Conservation (phyloP, 495 filamentous ascomycete genomes). For the Bryoglossum gracile region DNA sequence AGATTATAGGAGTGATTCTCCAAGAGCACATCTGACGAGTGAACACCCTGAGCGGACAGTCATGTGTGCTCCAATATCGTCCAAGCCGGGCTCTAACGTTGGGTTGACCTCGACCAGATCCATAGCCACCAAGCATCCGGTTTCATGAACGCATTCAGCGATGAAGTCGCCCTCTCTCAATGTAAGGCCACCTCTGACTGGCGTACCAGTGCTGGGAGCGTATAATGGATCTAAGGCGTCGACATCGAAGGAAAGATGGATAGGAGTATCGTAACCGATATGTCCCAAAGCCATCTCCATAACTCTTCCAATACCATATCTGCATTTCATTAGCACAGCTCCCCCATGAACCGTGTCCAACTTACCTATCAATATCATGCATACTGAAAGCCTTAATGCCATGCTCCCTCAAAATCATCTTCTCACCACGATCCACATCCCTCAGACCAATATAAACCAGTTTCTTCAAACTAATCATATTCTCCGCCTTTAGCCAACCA, state of each 20-base stretch:
- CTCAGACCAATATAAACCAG: constrained; percentile 95
- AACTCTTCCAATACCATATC: constrained; percentile 84
- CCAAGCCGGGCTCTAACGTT: constrained; percentile 52
- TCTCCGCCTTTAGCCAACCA: constrained; percentile 69
- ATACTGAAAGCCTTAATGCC: constrained; percentile 95
- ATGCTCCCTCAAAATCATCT: constrained; percentile 78
- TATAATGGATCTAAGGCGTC: constrained; percentile 94
- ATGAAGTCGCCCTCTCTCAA: constrained; percentile 96
- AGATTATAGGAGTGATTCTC: constrained; percentile 72
- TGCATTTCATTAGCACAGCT: constrained; percentile 21
- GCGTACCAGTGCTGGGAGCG: constrained; percentile 93
- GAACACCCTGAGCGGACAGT: constrained; percentile 88
- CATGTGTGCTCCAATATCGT: constrained; percentile 64
- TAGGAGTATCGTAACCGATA: constrained; percentile 88
- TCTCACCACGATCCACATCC: constrained; percentile 89
- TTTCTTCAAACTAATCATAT: constrained; percentile 60
- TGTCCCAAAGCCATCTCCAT: constrained; percentile 97
- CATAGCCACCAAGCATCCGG: constrained; percentile 82
- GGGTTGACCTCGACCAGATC: constrained; percentile 98
- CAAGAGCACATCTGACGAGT: constrained; percentile 82
- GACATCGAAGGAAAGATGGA: constrained; percentile 95
- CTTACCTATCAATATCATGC: constrained; percentile 89
- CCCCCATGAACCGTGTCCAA: not conserved
- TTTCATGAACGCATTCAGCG: constrained; percentile 91
- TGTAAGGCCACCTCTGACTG: constrained; percentile 91